A percentile compares a stretch with the other conserved stretches of the same genome.
Evolutionary conservation across 768 basidiomycete species (phyloP).

Genomic region (Leccinum longicurvipes): DNA sequence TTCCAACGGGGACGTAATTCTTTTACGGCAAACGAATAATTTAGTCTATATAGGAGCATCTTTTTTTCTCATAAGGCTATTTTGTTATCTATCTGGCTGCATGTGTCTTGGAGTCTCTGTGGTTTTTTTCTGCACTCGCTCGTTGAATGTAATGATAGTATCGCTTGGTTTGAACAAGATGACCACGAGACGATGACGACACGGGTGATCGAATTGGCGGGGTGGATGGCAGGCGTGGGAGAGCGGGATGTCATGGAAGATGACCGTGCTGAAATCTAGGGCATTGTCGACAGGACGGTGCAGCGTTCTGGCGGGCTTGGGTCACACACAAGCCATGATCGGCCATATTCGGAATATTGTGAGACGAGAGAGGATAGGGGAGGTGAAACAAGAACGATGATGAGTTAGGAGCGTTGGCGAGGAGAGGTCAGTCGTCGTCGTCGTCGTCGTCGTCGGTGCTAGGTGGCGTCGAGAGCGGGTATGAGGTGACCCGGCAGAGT

Average conservation of each 20-base stretch:
- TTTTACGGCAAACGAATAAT: slow-evolving; percentile 6
- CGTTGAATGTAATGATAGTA: neutral
- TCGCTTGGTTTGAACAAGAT: neutral
- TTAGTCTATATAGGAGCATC: slow-evolving; percentile 13
- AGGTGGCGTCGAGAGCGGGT: neutral
- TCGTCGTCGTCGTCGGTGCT: no score
- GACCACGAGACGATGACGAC: neutral
- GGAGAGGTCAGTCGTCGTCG: neutral
- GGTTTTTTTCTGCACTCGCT: neutral
- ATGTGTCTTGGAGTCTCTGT: neutral
- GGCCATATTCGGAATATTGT: no score
- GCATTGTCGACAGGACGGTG: neutral
- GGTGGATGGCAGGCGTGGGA: neutral
- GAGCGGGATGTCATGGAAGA: neutral
- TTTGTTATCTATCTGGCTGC: neutral
- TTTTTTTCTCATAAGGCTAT: slow-evolving; percentile 8
- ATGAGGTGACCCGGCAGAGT: neutral
- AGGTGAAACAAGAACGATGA: neutral
- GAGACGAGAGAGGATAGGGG: neutral
- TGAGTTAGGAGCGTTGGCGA: neutral
- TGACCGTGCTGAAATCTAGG: neutral
- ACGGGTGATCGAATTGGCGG: neutral
- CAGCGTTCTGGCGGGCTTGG: no score
- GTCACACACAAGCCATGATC: no score
- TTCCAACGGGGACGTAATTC: slow-evolving; percentile 3